Evolutionary conservation across 2,329 filamentous ascomycete genomes (phyloP), one percentile per base, ranked within the genome.

Genomic region (Penicillium decumbens): DNA sequence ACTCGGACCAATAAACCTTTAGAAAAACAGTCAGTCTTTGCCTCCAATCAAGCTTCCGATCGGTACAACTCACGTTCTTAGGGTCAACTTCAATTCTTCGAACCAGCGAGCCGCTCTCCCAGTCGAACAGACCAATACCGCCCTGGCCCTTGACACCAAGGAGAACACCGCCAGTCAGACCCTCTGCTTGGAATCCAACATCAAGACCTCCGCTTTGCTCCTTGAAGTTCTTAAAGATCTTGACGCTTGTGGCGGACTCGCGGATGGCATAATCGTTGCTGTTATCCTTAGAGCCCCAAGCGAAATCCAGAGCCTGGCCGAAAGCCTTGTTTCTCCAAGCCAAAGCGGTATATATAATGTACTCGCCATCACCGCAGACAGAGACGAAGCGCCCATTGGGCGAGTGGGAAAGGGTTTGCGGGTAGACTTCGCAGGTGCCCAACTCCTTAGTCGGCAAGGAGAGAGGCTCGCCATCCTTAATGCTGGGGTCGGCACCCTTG

Each of bases 271-370:
- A 97, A 70, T 98, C 93, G 70, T 96, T 97, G 75, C 89, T 95
- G 73, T 96, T 95, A 50, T 96, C 92, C 73, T 95, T 96, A 39
- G 88, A 89, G 0, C 87, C 92, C 93, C 93, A 98, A 9, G 88
- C 91, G 69, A 98, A 98, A 73, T 98, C 93, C 45, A 97, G 76
- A 6, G 92, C 93, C 35, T 89, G 91, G 20, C 93, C 93, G 65
- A 98, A 98, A 3, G 90, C 90, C 76, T 97, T 96, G 74, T 98
- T 97, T 68, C 93, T 85, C 81, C 95, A 95, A 3, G 92, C 92
- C 50, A 97, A 80, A 48, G 93, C 91, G 25, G 93, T 97, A 76
- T 97, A 97, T 64, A 97, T 95, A 69, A 97, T 97, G 75, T 96
- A 98, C 72, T 98, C 93, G 55, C 93, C 93, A 68, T 98, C 93